Evolutionary conservation across 2,329 filamentous ascomycete genomes (phyloP).

Genomic region (Cladosporium velox): DNA sequence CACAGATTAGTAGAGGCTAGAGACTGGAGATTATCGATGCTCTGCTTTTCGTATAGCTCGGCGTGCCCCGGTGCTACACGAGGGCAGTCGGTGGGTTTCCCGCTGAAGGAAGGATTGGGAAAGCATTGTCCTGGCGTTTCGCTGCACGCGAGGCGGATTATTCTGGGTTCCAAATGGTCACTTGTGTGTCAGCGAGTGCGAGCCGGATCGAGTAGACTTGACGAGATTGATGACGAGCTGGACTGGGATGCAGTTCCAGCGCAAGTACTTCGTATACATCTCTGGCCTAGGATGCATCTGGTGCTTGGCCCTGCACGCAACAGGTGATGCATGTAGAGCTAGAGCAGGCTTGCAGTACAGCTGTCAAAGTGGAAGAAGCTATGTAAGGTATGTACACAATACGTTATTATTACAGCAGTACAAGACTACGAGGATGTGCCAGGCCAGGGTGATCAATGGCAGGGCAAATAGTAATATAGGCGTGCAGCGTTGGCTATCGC

Average conservation of each 20-base stretch:
- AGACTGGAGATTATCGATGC: constrained; percentile 14
- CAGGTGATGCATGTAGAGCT: background rate
- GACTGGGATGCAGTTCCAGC: background rate
- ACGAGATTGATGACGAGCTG: background rate
- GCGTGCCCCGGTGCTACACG: constrained; percentile 14
- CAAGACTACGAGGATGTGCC: background rate
- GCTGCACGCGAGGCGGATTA: constrained; percentile 11
- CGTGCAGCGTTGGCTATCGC: constrained; percentile 6
- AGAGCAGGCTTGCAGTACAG: background rate
- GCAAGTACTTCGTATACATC: constrained; percentile 3
- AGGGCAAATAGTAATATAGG: background rate
- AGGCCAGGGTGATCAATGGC: background rate
- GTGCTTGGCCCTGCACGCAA: constrained; percentile 17
- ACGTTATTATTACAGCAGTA: background rate
- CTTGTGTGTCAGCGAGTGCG: background rate
- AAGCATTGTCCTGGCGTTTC: background rate
- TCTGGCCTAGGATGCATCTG: constrained; percentile 1
- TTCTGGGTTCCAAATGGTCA: background rate
- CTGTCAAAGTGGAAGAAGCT: background rate
- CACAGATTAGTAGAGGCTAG: constrained; percentile 20
- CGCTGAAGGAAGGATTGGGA: background rate
- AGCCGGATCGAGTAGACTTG: background rate
- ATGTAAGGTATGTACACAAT: background rate
- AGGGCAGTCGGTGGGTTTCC: constrained; percentile 1
- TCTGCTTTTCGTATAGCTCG: constrained; percentile 13